Evolutionary conservation across 495 filamentous ascomycete species (phyloP).

Genomic region (Bathelium albidoporum): DNA sequence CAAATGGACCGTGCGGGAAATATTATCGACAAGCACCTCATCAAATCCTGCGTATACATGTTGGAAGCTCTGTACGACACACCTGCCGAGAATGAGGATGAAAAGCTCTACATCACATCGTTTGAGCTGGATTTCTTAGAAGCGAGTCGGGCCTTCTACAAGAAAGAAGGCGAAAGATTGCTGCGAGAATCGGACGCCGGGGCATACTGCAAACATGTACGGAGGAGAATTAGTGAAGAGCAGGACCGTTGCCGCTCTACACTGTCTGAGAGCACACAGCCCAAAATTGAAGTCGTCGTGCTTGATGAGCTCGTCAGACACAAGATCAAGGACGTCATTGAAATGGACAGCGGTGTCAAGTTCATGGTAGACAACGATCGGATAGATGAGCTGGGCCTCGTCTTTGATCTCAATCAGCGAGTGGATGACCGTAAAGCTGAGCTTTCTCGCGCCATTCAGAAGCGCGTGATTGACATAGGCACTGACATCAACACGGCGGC

Average conservation of each 20-base stretch:
- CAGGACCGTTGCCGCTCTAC: constrained; percentile 69
- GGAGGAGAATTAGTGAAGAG: constrained; percentile 68
- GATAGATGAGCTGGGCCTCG: constrained; percentile 58
- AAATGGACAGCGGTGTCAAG: constrained; percentile 73
- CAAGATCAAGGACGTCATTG: constrained; percentile 71
- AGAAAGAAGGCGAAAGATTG: constrained; percentile 57
- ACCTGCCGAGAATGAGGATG: constrained; percentile 56
- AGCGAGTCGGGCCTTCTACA: constrained; percentile 65
- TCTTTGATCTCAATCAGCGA: constrained; percentile 66
- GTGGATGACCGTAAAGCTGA: constrained; percentile 67
- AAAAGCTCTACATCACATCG: constrained; percentile 70
- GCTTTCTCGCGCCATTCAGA: constrained; percentile 58
- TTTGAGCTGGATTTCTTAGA: constrained; percentile 74
- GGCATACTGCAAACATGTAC: constrained; percentile 70
- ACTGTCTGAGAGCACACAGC: constrained; percentile 54
- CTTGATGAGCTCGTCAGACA: constrained; percentile 68
- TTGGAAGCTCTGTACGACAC: constrained; percentile 82
- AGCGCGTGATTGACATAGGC: constrained; percentile 70
- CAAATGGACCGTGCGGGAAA: constrained; percentile 86
- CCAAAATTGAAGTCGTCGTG: constrained; percentile 67
- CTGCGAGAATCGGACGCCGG: constrained; percentile 70
- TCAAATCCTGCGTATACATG: constrained; percentile 81
- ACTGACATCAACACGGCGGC: constrained; percentile 67
- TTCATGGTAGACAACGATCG: constrained; percentile 89
- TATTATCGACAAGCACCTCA: constrained; percentile 70